Conservation (phyloP, 495 filamentous ascomycete species). For the Pyronema omphalodes region DNA sequence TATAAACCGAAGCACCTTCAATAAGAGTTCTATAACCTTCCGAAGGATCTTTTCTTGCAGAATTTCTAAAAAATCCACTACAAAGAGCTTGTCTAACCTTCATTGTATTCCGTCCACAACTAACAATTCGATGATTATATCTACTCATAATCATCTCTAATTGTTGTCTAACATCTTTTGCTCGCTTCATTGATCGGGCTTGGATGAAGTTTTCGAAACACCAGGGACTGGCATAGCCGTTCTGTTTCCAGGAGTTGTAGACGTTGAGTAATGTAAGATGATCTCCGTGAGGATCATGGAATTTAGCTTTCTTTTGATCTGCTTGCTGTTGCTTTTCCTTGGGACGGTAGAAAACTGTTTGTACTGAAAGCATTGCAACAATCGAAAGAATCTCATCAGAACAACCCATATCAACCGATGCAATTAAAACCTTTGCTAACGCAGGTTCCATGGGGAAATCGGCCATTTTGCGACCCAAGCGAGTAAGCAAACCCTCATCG, state of each 20-base stretch:
- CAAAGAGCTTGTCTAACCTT: constrained; percentile 85
- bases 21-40: constrained; percentile 95
- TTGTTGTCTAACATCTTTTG: constrained; percentile 82
- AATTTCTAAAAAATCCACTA: constrained; percentile 86
- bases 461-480: constrained; percentile 88
- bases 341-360: constrained; percentile 77
- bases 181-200: constrained; percentile 65
- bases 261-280: constrained; percentile 91
- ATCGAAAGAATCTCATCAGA: constrained; percentile 88
- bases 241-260: constrained; percentile 84
- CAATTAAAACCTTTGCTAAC: constrained; percentile 76
- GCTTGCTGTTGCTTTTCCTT: constrained; percentile 94
- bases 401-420: constrained; percentile 68
- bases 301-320: constrained; percentile 93
- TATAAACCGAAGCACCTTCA: constrained; percentile 83
- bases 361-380: constrained; percentile 80
- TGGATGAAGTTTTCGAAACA: constrained; percentile 98
- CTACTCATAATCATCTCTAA: constrained; percentile 82
- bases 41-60: constrained; percentile 83
- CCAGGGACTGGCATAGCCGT: constrained; percentile 69
- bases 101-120: constrained; percentile 69
- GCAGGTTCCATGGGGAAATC: constrained; percentile 75
- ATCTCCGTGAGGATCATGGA: constrained; percentile 87
- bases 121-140: constrained; percentile 60
- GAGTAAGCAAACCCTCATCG: constrained; percentile 87